These are phyloP conservation scores for Murraya paniculata DNA, from an alignment of 345 rosid species.

Conservation along the genomic window DNA sequence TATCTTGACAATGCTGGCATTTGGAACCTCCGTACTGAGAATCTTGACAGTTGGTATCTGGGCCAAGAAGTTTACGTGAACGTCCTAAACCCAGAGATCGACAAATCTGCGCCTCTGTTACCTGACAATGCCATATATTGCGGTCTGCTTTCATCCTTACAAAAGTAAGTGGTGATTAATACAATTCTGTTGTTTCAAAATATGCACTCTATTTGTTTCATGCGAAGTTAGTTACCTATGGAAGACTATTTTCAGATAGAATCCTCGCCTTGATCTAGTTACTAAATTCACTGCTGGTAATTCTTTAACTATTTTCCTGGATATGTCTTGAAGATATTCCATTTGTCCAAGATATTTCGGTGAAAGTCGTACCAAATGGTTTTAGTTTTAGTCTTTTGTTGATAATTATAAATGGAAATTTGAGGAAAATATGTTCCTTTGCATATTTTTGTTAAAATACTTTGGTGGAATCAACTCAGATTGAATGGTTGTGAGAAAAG, in stretches of 20 bases:
- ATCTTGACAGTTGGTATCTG: conserved; percentile 82
- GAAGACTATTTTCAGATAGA: background rate
- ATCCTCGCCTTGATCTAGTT: conserved; percentile 3
- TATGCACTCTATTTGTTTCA: background rate
- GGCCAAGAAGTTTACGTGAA: conserved; percentile 82
- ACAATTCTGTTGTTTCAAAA: background rate
- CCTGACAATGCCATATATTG: conserved; percentile 80
- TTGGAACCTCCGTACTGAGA: conserved; percentile 85
- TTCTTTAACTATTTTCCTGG: background rate
- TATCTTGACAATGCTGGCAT: conserved; percentile 87
- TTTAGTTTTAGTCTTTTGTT: background rate
- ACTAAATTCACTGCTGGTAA: background rate
- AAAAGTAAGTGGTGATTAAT: conserved; percentile 52
- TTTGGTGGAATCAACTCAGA: background rate
- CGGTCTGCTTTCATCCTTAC: conserved; percentile 73
- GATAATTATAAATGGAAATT: background rate
- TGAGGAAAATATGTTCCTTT: background rate
- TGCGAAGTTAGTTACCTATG: background rate
- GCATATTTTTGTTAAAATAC: background rate
- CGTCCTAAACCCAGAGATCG: conserved; percentile 68
- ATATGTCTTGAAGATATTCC: background rate
- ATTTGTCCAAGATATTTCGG: background rate
- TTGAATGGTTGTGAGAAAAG: conserved; percentile 1
- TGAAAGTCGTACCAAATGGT: background rate
- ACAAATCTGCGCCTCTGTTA: conserved; percentile 46